These are phyloP conservation scores for Piloderma croceum DNA, from an alignment of 768 basidiomycete genomes.

Conservation along the genomic window DNA sequence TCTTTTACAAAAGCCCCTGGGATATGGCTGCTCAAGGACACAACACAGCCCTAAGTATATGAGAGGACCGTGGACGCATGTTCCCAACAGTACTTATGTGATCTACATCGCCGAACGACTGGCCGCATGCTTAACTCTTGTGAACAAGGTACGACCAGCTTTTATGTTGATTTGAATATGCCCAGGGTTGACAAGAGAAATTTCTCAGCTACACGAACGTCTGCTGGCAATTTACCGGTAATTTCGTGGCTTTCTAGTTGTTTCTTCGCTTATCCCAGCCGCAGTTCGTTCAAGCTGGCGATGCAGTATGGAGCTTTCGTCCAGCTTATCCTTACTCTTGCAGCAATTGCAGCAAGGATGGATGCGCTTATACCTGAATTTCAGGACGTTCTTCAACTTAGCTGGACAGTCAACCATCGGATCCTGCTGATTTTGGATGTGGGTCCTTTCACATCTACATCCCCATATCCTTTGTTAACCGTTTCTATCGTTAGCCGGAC, in stretches of 20 bases:
- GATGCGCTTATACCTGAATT: conserved; percentile 41
- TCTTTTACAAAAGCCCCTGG: conserved; percentile 3
- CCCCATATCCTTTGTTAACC: conserved; percentile 6
- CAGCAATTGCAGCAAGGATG: conserved; percentile 58
- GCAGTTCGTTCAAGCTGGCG: conserved; percentile 56
- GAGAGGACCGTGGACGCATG: conserved; percentile 62
- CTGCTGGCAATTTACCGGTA: conserved; percentile 53
- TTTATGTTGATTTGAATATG: background rate
- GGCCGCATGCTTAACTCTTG: conserved; percentile 29
- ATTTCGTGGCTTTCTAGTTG: conserved; percentile 19
- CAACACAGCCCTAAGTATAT: conserved; percentile 40
- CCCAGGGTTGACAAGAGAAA: background rate
- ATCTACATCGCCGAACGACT: conserved; percentile 31
- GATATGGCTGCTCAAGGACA: background rate
- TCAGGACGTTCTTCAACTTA: conserved; percentile 29
- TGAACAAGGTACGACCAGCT: conserved; percentile 41
- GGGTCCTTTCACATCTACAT: conserved; percentile 5
- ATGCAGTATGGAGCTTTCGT: conserved; percentile 74
- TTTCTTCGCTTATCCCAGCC: conserved; percentile 1
- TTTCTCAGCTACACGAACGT: conserved; percentile 39
- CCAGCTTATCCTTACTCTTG: conserved; percentile 56
- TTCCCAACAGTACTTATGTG: conserved; percentile 39
- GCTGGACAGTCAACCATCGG: conserved; percentile 21
- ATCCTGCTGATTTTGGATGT: conserved; percentile 30
- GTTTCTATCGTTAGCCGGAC: conserved; percentile 13